Conservation (phyloP, 148 eudicot species). For the Euryodendron excelsum region DNA sequence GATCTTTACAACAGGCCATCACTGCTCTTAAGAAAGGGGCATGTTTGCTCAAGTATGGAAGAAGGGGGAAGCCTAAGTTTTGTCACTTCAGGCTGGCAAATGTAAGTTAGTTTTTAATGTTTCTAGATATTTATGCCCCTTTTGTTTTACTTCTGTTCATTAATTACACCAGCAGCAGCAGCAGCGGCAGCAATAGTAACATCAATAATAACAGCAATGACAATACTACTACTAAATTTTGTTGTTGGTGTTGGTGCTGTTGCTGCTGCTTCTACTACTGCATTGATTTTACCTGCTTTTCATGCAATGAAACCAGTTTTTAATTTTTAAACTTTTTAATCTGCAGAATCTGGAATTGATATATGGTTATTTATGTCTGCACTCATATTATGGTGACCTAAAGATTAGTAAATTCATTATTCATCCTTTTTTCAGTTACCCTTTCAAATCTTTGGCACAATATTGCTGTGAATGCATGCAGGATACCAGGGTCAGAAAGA, state of each 20-base stretch:
- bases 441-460: neutral
- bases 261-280: neutral
- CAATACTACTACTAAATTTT: no score
- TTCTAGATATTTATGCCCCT: neutral
- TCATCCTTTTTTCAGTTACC: neutral
- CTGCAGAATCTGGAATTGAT: neutral
- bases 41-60: conserved; percentile 10
- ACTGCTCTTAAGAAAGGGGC: conserved; percentile 14
- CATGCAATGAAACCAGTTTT: neutral
- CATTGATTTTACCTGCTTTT: conserved; percentile 1
- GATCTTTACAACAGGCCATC: conserved; percentile 8
- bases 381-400: neutral
- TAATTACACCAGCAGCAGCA: no score
- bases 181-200: neutral
- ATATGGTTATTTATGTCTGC: neutral
- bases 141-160: neutral
- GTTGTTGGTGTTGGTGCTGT: no score
- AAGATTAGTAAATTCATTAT: neutral
- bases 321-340: neutral
- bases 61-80: conserved; percentile 15
- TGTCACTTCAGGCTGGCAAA: conserved; percentile 14
- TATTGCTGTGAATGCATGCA: neutral
- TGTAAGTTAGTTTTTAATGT: conserved; percentile 3
- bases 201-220: no score
- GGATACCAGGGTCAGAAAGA: neutral